Conservation (phyloP, 1,139 yeast genomes). For the Wickerhamomyces sp. region DNA sequence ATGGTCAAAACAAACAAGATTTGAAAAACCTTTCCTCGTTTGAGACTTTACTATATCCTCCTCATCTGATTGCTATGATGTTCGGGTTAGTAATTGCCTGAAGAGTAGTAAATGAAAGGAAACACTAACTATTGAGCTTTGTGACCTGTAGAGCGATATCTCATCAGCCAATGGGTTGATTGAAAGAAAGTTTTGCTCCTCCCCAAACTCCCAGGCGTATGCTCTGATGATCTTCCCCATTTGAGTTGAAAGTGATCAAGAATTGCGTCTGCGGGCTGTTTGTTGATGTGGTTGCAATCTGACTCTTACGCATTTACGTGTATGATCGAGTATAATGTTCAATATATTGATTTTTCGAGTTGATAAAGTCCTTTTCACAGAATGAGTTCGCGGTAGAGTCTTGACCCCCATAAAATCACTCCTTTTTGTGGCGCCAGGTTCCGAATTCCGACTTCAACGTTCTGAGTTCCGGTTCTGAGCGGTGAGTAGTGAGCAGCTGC, state of each 20-base stretch:
- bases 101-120: neutral
- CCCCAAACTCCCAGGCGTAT: constrained; percentile 52
- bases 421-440: too few species aligned
- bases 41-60: constrained; percentile 41
- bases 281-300: too few species aligned
- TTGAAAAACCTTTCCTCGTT: constrained; percentile 62
- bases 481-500: neutral
- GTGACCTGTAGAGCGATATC: constrained; percentile 54
- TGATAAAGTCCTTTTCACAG: too few species aligned
- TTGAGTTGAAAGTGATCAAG: neutral
- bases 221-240: constrained; percentile 53
- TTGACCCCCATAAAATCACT: too few species aligned
- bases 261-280: neutral
- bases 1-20: constrained; percentile 68
- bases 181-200: constrained; percentile 54
- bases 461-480: neutral
- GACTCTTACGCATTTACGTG: too few species aligned
- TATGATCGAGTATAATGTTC: too few species aligned
- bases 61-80: constrained; percentile 24
- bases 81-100: constrained; percentile 1
- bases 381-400: too few species aligned
- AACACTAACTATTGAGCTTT: constrained; percentile 22
- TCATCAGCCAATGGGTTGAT: constrained; percentile 69
- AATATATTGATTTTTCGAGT: too few species aligned
- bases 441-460: too few species aligned